Conservation (phyloP, 257 asterid genomes). For the Penstemon barbatus region DNA sequence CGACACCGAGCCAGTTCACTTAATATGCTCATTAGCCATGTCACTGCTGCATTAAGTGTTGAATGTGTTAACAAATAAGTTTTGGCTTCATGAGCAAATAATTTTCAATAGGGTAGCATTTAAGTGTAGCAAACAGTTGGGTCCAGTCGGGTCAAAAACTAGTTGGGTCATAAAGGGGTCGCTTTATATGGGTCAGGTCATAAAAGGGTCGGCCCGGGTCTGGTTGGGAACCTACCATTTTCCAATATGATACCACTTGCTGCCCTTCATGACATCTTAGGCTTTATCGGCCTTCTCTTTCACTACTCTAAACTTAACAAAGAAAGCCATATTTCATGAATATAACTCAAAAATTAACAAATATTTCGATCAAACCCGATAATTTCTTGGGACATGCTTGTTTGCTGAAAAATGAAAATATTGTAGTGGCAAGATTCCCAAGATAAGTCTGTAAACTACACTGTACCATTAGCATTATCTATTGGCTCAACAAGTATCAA, state of each 20-base stretch:
- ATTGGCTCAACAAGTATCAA: conserved; percentile 83
- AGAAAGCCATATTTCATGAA: neutral
- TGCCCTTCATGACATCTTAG: neutral
- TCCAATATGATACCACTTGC: neutral
- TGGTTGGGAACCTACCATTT: too few relatives aligned
- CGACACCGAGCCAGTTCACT: conserved; percentile 1
- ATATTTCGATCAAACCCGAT: conserved; percentile 12
- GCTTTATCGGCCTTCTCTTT: conserved; percentile 12
- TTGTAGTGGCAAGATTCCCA: neutral
- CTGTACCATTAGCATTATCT: conserved; percentile 80
- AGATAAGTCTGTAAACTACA: conserved; percentile 13
- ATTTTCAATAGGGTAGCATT: too few relatives aligned
- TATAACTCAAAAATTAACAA: conserved; percentile 1
- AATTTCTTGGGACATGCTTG: neutral
- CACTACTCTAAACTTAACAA: conserved; percentile 15
- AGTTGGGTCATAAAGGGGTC: too few relatives aligned
- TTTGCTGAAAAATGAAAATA: conserved; percentile 2
- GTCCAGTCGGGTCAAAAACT: too few relatives aligned
- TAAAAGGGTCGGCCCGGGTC: too few relatives aligned
- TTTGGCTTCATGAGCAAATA: neutral
- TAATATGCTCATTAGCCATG: neutral
- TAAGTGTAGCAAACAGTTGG: too few relatives aligned
- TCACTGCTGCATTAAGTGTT: neutral
- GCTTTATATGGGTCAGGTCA: too few relatives aligned
- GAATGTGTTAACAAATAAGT: neutral